Evolutionary conservation across 257 asterid species (phyloP).

Genomic region (Przewalskia tangutica): DNA sequence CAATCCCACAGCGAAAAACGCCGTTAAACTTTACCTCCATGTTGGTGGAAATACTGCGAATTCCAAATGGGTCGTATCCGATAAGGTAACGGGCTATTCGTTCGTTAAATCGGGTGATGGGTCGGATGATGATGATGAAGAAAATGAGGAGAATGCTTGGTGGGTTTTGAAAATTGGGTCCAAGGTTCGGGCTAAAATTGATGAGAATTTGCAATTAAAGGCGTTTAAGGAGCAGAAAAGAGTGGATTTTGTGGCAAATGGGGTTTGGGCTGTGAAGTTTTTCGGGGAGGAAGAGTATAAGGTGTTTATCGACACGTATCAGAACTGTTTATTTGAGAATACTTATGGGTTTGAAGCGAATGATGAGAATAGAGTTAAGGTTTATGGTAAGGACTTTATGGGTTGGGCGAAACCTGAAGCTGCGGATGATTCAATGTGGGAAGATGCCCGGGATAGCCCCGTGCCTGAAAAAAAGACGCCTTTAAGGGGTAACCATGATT

Average conservation of each 20-base stretch:
- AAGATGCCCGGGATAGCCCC: conserved; percentile 65
- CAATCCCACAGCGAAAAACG: conserved; percentile 31
- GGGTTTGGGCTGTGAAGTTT: conserved; percentile 82
- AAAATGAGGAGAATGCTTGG: conserved; percentile 19
- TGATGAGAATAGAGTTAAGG: conserved; percentile 69
- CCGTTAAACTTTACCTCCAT: conserved; percentile 58
- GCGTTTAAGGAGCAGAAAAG: conserved; percentile 63
- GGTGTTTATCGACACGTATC: conserved; percentile 40
- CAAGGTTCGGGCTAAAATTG: conserved; percentile 51
- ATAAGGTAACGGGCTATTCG: conserved; percentile 39
- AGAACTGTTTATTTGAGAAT: conserved; percentile 74
- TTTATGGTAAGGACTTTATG: conserved; percentile 84
- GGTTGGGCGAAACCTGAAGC: conserved; percentile 89
- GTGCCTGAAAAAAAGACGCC: conserved; percentile 28
- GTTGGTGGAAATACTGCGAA: conserved; percentile 44
- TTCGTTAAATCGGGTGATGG: conserved; percentile 45
- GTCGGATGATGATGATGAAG: conserved; percentile 35
- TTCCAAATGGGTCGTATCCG: conserved; percentile 66
- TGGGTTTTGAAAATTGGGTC: conserved; percentile 76
- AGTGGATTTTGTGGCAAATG: conserved; percentile 70
- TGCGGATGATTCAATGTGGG: conserved; percentile 96
- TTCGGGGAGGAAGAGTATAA: conserved; percentile 44
- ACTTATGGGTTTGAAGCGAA: conserved; percentile 74
- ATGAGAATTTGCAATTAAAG: conserved; percentile 60
- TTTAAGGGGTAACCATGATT: conserved; percentile 30